Conservation (phyloP, 306 rosid genomes). For the Fagus sylvatica region DNA sequence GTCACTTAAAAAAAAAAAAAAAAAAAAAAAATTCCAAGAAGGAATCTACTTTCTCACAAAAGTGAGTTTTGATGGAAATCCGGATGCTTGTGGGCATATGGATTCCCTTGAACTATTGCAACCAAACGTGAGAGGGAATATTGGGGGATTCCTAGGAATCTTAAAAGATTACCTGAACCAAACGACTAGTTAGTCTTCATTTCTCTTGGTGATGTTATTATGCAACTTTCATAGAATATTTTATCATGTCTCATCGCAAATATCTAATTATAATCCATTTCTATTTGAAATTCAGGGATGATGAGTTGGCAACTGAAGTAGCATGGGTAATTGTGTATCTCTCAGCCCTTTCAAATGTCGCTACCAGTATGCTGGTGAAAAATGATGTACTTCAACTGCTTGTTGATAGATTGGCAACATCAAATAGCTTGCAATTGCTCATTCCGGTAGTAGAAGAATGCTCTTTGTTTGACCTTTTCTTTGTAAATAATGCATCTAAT, state of each 20-base stretch:
- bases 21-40: too few relatives aligned
- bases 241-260: not conserved
- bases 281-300: slow-evolving; percentile 65
- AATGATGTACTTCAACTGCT: slow-evolving; percentile 78
- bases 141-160: too few relatives aligned
- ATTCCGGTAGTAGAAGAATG: slow-evolving; percentile 69
- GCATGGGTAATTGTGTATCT: slow-evolving; percentile 97
- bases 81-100: too few relatives aligned
- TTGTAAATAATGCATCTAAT: not conserved
- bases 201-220: not conserved
- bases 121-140: too few relatives aligned
- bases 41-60: too few relatives aligned
- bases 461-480: slow-evolving; percentile 5
- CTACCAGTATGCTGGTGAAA: slow-evolving; percentile 72
- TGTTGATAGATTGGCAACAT: slow-evolving; percentile 69
- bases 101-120: too few relatives aligned
- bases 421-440: slow-evolving; percentile 75
- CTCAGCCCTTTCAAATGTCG: slow-evolving; percentile 87
- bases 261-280: slow-evolving; percentile 1
- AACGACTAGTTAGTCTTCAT: not conserved
- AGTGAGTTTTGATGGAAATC: too few relatives aligned
- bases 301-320: slow-evolving; percentile 90
- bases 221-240: not conserved
- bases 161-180: too few relatives aligned
- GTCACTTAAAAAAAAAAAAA: too few relatives aligned